These are phyloP conservation scores for Acorus calamus DNA, from an alignment of 106 monocot species.

Conservation along the genomic window DNA sequence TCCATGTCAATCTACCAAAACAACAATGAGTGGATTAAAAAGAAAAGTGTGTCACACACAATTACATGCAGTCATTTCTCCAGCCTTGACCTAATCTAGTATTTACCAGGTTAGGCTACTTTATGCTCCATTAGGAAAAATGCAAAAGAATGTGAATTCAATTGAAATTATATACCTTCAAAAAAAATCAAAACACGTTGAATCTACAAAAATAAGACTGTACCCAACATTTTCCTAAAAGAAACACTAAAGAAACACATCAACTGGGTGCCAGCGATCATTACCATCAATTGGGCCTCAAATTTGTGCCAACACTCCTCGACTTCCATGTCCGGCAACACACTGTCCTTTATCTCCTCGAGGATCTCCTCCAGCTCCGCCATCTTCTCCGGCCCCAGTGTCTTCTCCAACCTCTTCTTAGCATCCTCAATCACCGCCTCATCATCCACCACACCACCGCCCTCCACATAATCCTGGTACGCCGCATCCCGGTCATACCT, in stretches of 20 bases:
- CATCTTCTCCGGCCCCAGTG: constrained; percentile 68
- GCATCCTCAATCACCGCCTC: too few relatives aligned
- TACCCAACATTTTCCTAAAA: too few relatives aligned
- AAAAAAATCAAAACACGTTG: too few relatives aligned
- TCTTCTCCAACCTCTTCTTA: constrained; percentile 46
- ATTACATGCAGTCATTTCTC: neutral
- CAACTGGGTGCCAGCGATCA: too few relatives aligned
- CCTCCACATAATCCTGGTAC: constrained; percentile 33
- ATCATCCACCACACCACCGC: constrained; percentile 42
- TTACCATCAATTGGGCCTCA: too few relatives aligned
- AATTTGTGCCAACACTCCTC: too few relatives aligned
- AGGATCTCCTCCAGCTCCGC: constrained; percentile 42
- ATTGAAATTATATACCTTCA: too few relatives aligned
- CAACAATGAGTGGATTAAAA: neutral
- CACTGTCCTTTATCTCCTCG: constrained; percentile 37
- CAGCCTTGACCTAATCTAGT: too few relatives aligned
- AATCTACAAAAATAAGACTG: too few relatives aligned
- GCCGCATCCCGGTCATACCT: constrained; percentile 11
- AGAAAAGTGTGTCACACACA: neutral
- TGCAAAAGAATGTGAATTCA: too few relatives aligned
- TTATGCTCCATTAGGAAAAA: constrained; percentile 22
- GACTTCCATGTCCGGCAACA: constrained; percentile 26
- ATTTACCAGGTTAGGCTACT: constrained; percentile 52
- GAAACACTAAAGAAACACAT: too few relatives aligned
- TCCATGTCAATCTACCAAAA: constrained; percentile 80